These are phyloP conservation scores for Haplosporangium sp. DNA, from an alignment of 371 early-diverging fungal species.

Conservation along the genomic window DNA sequence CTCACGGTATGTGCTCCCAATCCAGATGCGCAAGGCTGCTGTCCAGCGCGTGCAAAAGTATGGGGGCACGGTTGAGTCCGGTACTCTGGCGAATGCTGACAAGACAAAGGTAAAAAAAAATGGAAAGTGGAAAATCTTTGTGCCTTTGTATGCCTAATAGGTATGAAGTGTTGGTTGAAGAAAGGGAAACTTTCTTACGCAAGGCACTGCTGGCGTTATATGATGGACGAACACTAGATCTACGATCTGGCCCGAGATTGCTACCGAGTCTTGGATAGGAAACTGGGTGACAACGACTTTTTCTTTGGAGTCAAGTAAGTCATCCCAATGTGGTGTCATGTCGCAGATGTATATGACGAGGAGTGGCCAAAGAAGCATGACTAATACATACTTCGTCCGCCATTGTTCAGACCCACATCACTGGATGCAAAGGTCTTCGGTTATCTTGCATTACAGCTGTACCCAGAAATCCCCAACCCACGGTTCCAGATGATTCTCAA, in stretches of 20 bases:
- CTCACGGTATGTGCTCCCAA: slow-evolving; percentile 65
- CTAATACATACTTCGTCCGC: not conserved
- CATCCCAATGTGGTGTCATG: no score
- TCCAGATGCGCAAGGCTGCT: slow-evolving; percentile 56
- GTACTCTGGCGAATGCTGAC: slow-evolving; percentile 33
- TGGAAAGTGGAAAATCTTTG: no score
- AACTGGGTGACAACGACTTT: slow-evolving; percentile 69
- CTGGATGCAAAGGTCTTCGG: slow-evolving; percentile 80
- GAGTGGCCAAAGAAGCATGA: not conserved
- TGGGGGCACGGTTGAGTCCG: slow-evolving; percentile 51
- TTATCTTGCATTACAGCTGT: slow-evolving; percentile 71
- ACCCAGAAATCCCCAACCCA: slow-evolving; percentile 72
- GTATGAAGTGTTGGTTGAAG: not conserved
- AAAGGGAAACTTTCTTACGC: not conserved
- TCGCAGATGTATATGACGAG: no score
- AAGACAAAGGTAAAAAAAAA: slow-evolving; percentile 38
- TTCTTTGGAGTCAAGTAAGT: slow-evolving; percentile 73
- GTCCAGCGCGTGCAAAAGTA: slow-evolving; percentile 37
- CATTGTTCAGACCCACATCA: slow-evolving; percentile 59
- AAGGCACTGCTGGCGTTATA: not conserved
- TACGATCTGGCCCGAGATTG: slow-evolving; percentile 66
- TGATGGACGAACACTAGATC: slow-evolving; percentile 56
- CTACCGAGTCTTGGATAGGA: slow-evolving; percentile 64
- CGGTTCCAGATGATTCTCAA: slow-evolving; percentile 68
- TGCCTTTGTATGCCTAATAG: not conserved